A percentile compares a stretch with the other conserved stretches of the same genome.
Conservation (phyloP, 257 asterid genomes). For the Salvia miltiorrhiza region DNA sequence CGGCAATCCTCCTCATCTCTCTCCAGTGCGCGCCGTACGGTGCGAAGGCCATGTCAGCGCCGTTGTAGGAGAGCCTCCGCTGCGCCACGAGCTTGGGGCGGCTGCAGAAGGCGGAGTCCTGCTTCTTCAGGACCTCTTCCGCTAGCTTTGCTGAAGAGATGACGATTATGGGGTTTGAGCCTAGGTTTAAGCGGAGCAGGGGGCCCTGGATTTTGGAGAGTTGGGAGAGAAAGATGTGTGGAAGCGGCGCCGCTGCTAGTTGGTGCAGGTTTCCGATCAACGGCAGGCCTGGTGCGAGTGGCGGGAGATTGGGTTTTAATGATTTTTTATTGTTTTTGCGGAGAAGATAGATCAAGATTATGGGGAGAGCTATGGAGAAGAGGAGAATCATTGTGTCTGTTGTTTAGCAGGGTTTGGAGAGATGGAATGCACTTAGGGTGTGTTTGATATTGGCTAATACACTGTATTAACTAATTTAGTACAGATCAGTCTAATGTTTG, state of each 20-base stretch:
- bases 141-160: not conserved
- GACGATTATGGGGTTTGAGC: not conserved
- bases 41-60: not conserved
- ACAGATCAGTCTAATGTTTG: no score
- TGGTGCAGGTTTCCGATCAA: conserved; percentile 11
- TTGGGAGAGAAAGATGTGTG: not conserved
- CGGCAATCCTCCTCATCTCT: not conserved
- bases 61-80: not conserved
- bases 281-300: not conserved
- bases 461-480: no score
- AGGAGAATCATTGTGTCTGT: not conserved
- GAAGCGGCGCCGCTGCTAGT: not conserved
- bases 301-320: not conserved
- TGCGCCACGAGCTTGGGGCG: not conserved
- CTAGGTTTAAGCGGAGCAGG: not conserved
- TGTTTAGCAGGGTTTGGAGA: no score
- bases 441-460: no score
- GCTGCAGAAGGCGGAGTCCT: not conserved
- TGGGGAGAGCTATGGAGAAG: not conserved
- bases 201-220: not conserved
- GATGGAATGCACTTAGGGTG: no score
- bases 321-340: not conserved
- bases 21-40: not conserved
- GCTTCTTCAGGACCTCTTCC: not conserved
- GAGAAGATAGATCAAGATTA: not conserved